Base-by-base conservation (phyloP, 305 asterid genomes). In the Fraxinus sp. region DNA sequence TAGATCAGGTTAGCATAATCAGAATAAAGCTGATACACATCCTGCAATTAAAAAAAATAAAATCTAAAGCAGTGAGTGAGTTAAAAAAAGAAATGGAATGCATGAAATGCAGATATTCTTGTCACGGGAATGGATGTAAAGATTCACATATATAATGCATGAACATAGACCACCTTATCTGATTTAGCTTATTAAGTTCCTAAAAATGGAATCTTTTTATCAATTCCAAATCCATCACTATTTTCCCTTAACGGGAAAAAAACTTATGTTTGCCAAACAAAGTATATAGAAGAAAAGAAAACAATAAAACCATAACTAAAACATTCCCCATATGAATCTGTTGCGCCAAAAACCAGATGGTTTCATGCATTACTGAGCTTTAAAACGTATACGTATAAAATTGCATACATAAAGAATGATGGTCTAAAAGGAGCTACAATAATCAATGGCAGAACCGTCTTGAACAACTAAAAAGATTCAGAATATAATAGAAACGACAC, bases 301-400 rank as follows among this genome's bases (percentile, higher is more conserved):
- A 57, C 28, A 59, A 52, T 43, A 26, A 13, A 79, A 80, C 77
- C 82, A 57, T 72, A 79, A 36, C 62, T 24, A n/a, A 37, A 62
- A 30, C 68, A 26, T 78, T 75, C 75, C 78, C 64, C 10, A 80
- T 0, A 84, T 71, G 78, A 24, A 77, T 81, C 18, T 75, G 82
- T 35, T 36, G 79, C 9, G 70, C 41, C 33, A 52, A 46, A 39
- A 70, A 46, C 77, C 32, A 73, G 20, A 77, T 16, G n/a, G 5
- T 77, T 82, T 22, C 85, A 52, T 73, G 80, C 77, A 81, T 82
- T 79, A 71, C 55, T 37, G 37, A 49, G 52, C 78, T 72, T 74
- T 64, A 55, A 64, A 49, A 59, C n/a, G 55, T 46, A 55, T 46
- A 28, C 9, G 30, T 59, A 59, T 81, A 41, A 66, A 52, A 16